Evolutionary conservation across 2,329 filamentous ascomycete genomes (phyloP).

Genomic region (Alternaria sp.): DNA sequence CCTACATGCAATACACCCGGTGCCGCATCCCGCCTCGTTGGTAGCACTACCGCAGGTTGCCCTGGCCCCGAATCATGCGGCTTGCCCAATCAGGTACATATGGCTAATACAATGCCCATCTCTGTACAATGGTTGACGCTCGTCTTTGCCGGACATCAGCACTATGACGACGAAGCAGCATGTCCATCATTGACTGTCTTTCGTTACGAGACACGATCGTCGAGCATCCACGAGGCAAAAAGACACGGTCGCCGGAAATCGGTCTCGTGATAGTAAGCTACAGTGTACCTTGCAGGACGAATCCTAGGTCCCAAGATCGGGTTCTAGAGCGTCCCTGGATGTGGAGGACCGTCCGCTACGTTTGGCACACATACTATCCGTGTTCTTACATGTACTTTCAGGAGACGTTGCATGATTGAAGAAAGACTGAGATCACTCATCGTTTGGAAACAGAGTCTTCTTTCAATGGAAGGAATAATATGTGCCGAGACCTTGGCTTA

Average conservation of each 20-base stretch:
- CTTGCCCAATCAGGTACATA: constrained; percentile 4
- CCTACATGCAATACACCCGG: neutral
- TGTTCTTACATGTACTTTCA: neutral
- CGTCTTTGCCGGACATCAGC: constrained; percentile 1
- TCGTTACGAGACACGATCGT: constrained; percentile 1
- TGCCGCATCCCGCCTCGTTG: constrained; percentile 3
- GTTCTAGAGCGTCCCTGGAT: neutral
- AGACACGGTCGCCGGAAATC: neutral
- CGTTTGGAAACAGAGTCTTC: neutral
- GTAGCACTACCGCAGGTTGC: constrained; percentile 10
- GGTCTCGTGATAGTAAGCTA: neutral
- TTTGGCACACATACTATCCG: neutral
- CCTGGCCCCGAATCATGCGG: neutral
- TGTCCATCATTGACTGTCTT: neutral
- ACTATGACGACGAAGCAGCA: neutral
- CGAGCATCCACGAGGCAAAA: neutral
- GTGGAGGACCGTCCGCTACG: neutral
- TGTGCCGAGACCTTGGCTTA: neutral
- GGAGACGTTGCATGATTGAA: neutral
- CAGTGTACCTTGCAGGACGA: constrained; percentile 6
- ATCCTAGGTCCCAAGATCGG: neutral
- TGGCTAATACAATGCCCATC: constrained; percentile 8
- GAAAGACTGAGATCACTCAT: neutral
- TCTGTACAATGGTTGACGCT: neutral
- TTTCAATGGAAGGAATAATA: neutral